Conservation (phyloP, 139 green algal species). For the Micromonas pusilla region DNA sequence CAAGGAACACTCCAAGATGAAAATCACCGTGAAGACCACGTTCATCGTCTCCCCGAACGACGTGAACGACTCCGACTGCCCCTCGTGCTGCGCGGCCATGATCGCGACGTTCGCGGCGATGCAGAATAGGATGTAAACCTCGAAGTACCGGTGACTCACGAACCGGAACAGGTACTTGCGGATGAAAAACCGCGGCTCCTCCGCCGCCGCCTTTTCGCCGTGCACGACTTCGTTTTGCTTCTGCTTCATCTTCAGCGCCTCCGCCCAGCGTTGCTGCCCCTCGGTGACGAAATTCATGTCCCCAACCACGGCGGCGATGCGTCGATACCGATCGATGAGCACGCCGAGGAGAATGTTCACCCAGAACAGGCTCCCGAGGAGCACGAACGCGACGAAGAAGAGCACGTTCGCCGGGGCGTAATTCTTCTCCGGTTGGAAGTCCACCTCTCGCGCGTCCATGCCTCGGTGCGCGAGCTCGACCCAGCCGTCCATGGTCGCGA, state of each 20-base stretch:
- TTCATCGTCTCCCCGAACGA: not conserved
- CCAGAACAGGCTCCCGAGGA: constrained; percentile 13
- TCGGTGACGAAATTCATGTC: constrained; percentile 4
- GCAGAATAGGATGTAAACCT: constrained; percentile 28
- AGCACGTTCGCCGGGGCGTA: not conserved
- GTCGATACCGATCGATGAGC: constrained; percentile 9
- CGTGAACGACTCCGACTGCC: constrained; percentile 8
- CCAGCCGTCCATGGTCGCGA: constrained; percentile 68
- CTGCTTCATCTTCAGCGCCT: constrained; percentile 20
- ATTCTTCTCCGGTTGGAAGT: constrained; percentile 14
- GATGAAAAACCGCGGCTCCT: not conserved
- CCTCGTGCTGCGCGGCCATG: constrained; percentile 28
- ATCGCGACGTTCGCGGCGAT: constrained; percentile 32
- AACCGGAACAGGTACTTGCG: not conserved
- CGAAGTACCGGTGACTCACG: constrained; percentile 15
- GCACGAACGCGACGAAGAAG: constrained; percentile 20
- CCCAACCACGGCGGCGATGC: not conserved
- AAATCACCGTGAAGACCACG: constrained; percentile 55
- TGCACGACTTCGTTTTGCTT: not conserved
- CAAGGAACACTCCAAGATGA: constrained; percentile 45
- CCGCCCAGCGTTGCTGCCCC: constrained; percentile 18
- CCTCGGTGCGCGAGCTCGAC: constrained; percentile 22
- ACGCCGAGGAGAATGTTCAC: constrained; percentile 17
- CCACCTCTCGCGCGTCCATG: constrained; percentile 22
- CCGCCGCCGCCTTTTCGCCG: not conserved